Evolutionary conservation across 129 eudicot species (phyloP), one percentile per base, ranked within the genome.

Genomic region (Apium graveolens): DNA sequence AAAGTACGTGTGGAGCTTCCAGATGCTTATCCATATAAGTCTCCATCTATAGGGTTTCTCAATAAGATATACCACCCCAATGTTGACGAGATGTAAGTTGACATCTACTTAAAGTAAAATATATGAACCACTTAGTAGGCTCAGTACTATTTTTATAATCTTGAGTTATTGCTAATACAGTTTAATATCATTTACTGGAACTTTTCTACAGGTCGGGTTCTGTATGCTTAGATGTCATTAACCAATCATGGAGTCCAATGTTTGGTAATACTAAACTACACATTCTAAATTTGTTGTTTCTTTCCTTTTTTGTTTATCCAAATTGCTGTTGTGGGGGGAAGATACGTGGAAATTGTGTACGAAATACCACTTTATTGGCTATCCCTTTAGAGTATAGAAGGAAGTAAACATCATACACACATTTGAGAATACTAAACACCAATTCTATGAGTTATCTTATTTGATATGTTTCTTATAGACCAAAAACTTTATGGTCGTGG

Each of bases 201-300:
- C 2, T 65, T 87, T 76, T 46, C 71, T 83, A 79, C 88, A 91
- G 97, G 90, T 89, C 97, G 76, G 97, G 97, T 81, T 89, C 97
- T 68, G 97, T 91, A 32, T 91, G 97, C 89, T 89, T 91, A 89
- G 97, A 91, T 86, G 97, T 91, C 84, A 91, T 91, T 41, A 91
- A 89, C 84, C 97, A 91, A 82, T 89, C 97, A 76, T 91, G 97
- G 97, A 91, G 97, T 81, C 97, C 97, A 42, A 91, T 91, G 97
- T 91, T 89, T 78, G 97, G 97, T 89, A 89, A 87, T 80, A 48
- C 24, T 83, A 42, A 46, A 57, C 41, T 26, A 24, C 78, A 27
- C 21, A 17, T 49, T 21, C 29, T 26, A n/a, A n/a, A 70, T 29
- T n/a, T n/a, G 9, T 10, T 42, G 45, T n/a, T 44, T 4, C 41